Conservation (phyloP, 805 yeast genomes). For the Wickerhamomyces kurtzmanii region DNA sequence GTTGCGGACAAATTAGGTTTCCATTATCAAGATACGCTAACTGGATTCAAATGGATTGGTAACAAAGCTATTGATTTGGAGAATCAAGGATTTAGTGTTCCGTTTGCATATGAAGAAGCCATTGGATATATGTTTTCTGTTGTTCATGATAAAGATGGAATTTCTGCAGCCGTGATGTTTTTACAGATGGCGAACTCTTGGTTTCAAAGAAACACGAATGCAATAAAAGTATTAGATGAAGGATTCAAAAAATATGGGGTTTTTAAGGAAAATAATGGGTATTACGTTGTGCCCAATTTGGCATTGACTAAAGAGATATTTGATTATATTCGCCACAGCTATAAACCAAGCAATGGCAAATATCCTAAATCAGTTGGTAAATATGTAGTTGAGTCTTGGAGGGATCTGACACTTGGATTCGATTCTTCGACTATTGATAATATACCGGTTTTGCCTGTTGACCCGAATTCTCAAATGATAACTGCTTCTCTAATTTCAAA, state of each 20-base stretch:
- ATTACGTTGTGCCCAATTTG: slow-evolving; percentile 57
- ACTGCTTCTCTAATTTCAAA: slow-evolving; percentile 40
- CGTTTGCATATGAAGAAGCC: slow-evolving; percentile 93
- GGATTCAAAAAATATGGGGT: slow-evolving; percentile 66
- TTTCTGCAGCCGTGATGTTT: slow-evolving; percentile 70
- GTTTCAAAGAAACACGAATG: slow-evolving; percentile 26
- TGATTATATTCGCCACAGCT: slow-evolving; percentile 33
- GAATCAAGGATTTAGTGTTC: slow-evolving; percentile 52
- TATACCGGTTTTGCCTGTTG: slow-evolving; percentile 60
- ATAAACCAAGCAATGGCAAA: slow-evolving; percentile 8
- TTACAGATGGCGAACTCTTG: slow-evolving; percentile 56
- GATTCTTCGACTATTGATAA: slow-evolving; percentile 58
- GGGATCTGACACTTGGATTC: slow-evolving; percentile 78
- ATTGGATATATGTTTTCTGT: slow-evolving; percentile 86
- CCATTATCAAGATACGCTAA: slow-evolving; percentile 69
- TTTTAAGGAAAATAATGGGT: slow-evolving; percentile 81
- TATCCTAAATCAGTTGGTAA: slow-evolving; percentile 45
- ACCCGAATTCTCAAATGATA: slow-evolving; percentile 76
- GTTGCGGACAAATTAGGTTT: slow-evolving; percentile 60
- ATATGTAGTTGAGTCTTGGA: slow-evolving; percentile 53
- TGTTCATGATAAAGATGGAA: slow-evolving; percentile 90
- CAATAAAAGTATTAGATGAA: slow-evolving; percentile 39
- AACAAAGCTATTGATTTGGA: slow-evolving; percentile 74
- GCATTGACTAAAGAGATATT: slow-evolving; percentile 46
- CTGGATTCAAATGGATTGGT: slow-evolving; percentile 98